Conservation (phyloP, 129 eudicot genomes). For the Calendula officinalis region DNA sequence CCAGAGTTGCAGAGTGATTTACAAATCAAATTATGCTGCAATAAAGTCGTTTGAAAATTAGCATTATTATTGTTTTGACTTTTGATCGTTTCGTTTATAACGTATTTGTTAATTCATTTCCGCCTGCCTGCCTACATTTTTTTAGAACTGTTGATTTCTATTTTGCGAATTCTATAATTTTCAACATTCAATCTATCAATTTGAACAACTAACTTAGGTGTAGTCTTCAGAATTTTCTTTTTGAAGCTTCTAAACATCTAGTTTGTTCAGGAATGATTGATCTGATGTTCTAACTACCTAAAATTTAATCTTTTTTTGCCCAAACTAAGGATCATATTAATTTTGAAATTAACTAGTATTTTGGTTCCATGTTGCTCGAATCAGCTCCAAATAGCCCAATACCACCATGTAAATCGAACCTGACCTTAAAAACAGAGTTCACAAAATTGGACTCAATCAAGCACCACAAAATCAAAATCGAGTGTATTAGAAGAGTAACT, state of each 20-base stretch:
- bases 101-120: too few relatives aligned
- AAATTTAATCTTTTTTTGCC: neutral
- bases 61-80: too few relatives aligned
- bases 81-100: too few relatives aligned
- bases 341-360: neutral
- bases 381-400: neutral
- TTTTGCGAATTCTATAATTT: neutral
- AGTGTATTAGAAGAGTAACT: neutral
- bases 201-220: neutral
- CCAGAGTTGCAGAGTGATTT: neutral
- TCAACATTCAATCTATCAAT: neutral
- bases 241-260: neutral
- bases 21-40: neutral
- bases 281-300: slow-evolving; percentile 10
- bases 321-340: neutral
- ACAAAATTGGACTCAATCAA: neutral
- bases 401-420: neutral
- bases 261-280: neutral
- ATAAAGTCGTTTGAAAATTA: too few relatives aligned
- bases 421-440: neutral
- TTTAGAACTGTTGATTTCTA: too few relatives aligned
- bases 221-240: neutral
- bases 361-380: neutral
- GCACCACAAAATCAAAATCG: neutral
- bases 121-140: too few relatives aligned